phyloP scores from a whole-genome alignment of 2,329 filamentous ascomycete species.

The Aureobasidium sp. region DNA sequence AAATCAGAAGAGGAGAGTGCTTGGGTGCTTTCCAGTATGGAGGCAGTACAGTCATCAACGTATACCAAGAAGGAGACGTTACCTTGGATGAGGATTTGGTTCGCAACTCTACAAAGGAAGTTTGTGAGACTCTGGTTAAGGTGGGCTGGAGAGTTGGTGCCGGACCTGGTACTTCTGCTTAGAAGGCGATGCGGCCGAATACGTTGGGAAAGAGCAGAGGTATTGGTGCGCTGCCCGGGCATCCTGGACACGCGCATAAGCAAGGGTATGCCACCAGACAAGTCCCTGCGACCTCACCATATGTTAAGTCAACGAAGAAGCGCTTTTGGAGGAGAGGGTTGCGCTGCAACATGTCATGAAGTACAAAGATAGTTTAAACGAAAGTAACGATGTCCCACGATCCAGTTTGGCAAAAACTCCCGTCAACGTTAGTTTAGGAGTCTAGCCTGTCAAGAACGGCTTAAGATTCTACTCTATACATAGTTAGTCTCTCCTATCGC shows the following conservation, averaged over 20 bases:
- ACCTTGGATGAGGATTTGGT: constrained; percentile 32
- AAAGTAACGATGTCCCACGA: too few species aligned
- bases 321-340: background rate
- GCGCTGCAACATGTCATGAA: background rate
- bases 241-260: background rate
- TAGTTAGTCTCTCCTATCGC: constrained; percentile 15
- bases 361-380: background rate
- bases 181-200: background rate
- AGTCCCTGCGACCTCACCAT: too few species aligned
- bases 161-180: background rate
- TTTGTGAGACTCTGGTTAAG: constrained; percentile 32
- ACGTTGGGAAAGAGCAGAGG: background rate
- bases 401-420: too few species aligned
- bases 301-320: background rate
- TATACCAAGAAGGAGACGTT: constrained; percentile 30
- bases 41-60: constrained; percentile 34
- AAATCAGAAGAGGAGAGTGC: constrained; percentile 31
- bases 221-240: background rate
- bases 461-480: background rate
- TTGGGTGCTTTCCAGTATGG: constrained; percentile 35
- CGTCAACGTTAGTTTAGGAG: too few species aligned
- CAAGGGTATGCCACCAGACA: background rate
- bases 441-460: too few species aligned
- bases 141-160: constrained; percentile 29
- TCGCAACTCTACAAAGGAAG: constrained; percentile 27